Evolutionary conservation across 768 basidiomycete species (phyloP).

Genomic region (Hirschioporus abietinus): DNA sequence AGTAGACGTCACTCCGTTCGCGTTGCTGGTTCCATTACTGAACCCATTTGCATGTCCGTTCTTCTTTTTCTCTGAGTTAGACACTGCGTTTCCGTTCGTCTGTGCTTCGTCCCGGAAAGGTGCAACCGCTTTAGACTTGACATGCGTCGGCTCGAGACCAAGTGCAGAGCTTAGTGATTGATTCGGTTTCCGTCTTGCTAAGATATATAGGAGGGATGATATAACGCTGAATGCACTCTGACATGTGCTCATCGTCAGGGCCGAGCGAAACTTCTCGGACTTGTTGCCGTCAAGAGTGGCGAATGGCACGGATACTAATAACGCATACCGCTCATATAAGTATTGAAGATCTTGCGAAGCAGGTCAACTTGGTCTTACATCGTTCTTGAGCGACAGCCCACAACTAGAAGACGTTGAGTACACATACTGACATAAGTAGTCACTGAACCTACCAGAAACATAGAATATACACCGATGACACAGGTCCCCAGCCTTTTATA

Average conservation of each 20-base stretch:
- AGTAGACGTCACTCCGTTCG: constrained; percentile 14
- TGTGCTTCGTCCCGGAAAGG: constrained; percentile 21
- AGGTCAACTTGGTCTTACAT: constrained; percentile 38
- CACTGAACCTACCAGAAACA: constrained; percentile 67
- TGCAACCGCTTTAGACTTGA: constrained; percentile 15
- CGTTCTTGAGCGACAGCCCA: constrained; percentile 96
- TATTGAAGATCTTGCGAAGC: neutral
- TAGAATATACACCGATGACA: constrained; percentile 84
- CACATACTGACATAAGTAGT: constrained; percentile 10
- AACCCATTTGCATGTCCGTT: constrained; percentile 27
- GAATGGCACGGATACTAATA: constrained; percentile 79
- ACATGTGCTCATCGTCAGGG: constrained; percentile 78
- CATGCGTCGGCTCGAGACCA: constrained; percentile 44
- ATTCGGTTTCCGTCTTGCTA: constrained; percentile 49
- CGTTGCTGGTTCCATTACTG: constrained; percentile 27
- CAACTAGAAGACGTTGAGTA: constrained; percentile 37
- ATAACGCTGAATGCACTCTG: constrained; percentile 77
- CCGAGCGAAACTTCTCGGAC: constrained; percentile 75
- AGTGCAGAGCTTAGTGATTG: constrained; percentile 52
- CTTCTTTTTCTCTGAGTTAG: neutral
- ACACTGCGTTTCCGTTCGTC: constrained; percentile 18
- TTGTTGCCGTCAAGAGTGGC: constrained; percentile 56
- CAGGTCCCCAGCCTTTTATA: constrained; percentile 61
- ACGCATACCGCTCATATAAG: neutral
- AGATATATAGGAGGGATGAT: constrained; percentile 73